These are phyloP conservation scores for Carnegiea gigantea DNA, from an alignment of 179 eudicot genomes.

Conservation along the genomic window DNA sequence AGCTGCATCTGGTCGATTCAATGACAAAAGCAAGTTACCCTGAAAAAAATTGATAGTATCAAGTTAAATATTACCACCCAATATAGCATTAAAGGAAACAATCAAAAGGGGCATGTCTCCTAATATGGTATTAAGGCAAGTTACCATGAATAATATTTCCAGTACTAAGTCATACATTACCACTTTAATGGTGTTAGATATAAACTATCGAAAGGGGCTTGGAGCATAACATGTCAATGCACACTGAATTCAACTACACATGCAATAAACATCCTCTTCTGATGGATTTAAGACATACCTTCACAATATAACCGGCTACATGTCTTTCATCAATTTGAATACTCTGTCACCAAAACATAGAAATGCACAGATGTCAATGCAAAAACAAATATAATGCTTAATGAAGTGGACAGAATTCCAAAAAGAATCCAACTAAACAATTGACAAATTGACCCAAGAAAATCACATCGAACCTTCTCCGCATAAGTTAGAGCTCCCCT, in stretches of 20 bases:
- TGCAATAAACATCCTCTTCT: neutral
- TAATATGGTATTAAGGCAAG: neutral
- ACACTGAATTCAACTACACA: neutral
- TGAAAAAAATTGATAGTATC: conserved; percentile 24
- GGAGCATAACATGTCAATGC: neutral
- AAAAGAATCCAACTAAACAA: neutral
- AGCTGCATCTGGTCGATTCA: conserved; percentile 95
- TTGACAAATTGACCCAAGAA: conserved; percentile 5
- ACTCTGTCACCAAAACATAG: conserved; percentile 51
- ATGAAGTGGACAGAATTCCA: neutral
- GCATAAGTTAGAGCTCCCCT: conserved; percentile 81
- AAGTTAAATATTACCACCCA: conserved; percentile 2
- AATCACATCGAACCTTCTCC: conserved; percentile 61
- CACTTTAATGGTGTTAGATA: neutral
- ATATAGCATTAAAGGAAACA: neutral
- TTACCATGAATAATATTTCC: neutral
- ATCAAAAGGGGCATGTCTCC: neutral
- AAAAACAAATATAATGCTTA: conserved; percentile 12
- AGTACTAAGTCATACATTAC: neutral
- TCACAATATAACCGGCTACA: conserved; percentile 79
- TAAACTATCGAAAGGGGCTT: too few species aligned
- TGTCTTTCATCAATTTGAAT: conserved; percentile 94
- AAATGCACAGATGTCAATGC: neutral
- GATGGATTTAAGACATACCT: conserved; percentile 45
- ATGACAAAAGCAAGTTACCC: conserved; percentile 85